Conservation (phyloP, 2,329 filamentous ascomycete species). For the Colletotrichum melonis region DNA sequence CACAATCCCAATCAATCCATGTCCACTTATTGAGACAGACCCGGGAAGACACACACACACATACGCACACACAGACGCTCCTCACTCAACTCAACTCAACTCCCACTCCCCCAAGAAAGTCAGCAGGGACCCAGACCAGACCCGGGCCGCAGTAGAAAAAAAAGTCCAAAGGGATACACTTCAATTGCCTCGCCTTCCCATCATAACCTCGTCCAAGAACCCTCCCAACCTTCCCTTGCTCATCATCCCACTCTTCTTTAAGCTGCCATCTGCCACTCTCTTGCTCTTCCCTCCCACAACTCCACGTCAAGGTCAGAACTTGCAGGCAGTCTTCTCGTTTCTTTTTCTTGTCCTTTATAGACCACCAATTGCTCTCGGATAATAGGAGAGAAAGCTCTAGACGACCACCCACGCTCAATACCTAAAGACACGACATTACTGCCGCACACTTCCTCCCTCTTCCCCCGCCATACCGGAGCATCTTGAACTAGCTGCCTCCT, state of each 20-base stretch:
- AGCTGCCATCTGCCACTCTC: conserved; percentile 33
- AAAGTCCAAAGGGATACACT: conserved; percentile 32
- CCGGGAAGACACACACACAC: conserved; percentile 4
- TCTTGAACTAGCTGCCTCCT: conserved; percentile 42
- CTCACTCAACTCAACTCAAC: conserved; percentile 14
- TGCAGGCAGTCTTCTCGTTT: conserved; percentile 35
- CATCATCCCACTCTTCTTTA: conserved; percentile 30
- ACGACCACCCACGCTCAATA: conserved; percentile 2
- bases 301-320: conserved; percentile 27
- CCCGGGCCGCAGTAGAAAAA: conserved; percentile 11
- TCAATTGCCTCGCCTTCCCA: conserved; percentile 32
- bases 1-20: conserved; percentile 31
- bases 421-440: neutral
- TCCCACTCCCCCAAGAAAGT: conserved; percentile 13
- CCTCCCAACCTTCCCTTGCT: conserved; percentile 33
- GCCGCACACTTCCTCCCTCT: neutral
- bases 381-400: conserved; percentile 28
- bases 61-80: too few species aligned
- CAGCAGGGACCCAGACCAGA: conserved; percentile 32
- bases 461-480: conserved; percentile 29
- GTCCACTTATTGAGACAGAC: conserved; percentile 28
- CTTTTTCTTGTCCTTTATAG: conserved; percentile 35
- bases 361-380: conserved; percentile 33
- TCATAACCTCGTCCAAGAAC: conserved; percentile 22
- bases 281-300: conserved; percentile 13